phyloP scores from a whole-genome alignment of 2,329 filamentous ascomycete species.

The Colletotrichum lindemuthianum region DNA sequence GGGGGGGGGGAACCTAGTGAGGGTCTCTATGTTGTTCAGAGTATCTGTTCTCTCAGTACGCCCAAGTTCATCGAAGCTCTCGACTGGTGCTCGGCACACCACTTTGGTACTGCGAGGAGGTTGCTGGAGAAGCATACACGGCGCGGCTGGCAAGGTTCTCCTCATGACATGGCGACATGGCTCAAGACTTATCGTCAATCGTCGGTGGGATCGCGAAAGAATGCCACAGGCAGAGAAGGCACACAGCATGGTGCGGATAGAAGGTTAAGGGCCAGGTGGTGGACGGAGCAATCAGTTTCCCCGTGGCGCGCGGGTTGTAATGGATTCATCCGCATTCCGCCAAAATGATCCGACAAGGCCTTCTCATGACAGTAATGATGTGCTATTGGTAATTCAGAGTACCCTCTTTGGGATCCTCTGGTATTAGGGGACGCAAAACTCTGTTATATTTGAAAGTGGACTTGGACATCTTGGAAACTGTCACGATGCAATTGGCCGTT shows the following conservation, averaged over 20 bases:
- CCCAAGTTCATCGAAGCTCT: too few relatives aligned
- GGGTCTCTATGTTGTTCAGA: too few relatives aligned
- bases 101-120: too few relatives aligned
- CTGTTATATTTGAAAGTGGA: conserved; percentile 19
- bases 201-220: too few relatives aligned
- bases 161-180: not conserved
- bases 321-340: not conserved
- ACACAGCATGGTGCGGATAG: not conserved
- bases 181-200: too few relatives aligned
- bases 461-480: conserved; percentile 15
- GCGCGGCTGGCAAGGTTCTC: conserved; percentile 5
- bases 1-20: not conserved
- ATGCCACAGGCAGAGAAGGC: not conserved
- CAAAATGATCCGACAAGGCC: conserved; percentile 2
- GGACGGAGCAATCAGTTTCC: conserved; percentile 29
- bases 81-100: too few relatives aligned
- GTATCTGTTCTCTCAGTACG: too few relatives aligned
- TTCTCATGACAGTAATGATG: not conserved
- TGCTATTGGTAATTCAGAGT: not conserved
- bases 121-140: not conserved
- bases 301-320: conserved; percentile 16
- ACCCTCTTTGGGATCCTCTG: not conserved
- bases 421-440: conserved; percentile 8
- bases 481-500: conserved; percentile 14
- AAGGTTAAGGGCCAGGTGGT: not conserved